Evolutionary conservation across 345 rosid species (phyloP), one percentile per base, ranked within the genome.

Genomic region (Lenwebbia sp.): DNA sequence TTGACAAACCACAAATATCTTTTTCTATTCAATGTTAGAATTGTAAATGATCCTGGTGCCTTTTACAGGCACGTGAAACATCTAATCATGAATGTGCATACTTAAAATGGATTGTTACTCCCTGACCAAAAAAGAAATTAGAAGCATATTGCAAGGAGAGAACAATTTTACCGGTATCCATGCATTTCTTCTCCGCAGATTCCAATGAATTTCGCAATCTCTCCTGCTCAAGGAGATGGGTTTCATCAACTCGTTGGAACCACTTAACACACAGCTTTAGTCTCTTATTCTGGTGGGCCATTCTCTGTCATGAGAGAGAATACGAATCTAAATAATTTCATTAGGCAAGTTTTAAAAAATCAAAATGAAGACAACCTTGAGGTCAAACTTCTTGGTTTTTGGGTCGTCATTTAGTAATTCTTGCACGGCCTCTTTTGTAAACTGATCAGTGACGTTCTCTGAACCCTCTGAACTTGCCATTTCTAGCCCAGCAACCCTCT

Each of bases 221-320:
- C 33, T 90, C 95, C 87, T 92, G 92, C 86, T 94, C 94, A 13
- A 89, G 89, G 10, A 89, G 82, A 87, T 94, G 94, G 25, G 83
- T 91, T 87, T 94, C 93, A 44, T 92, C 96, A 60, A 88, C 91
- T 88, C 90, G 91, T 85, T 91, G 95, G 58, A 91, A 92, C 99
- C 99, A 96, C 84, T 86, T 93, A 37, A 96, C 88, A 62, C 98
- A 96, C 83, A 91, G 87, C 93, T 93, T 97, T 76, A 96, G 92
- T 90, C 88, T 94, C 4, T 40, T 40, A 40, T 89, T 96, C n/a
- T 92, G 90, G 25, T 92, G 96, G 5, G 70, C 87, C 86, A 92
- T 47, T 40, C 40, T 40, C 99, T 97, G 90, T 56, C 82, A 10
- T n/a, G 52, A 54, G 1, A 55, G 55, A 65, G 57, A 37, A 54